Evolutionary conservation across 179 eudicot species (phyloP), one percentile per base, ranked within the genome.

Genomic region (Amaranthus tricolor): DNA sequence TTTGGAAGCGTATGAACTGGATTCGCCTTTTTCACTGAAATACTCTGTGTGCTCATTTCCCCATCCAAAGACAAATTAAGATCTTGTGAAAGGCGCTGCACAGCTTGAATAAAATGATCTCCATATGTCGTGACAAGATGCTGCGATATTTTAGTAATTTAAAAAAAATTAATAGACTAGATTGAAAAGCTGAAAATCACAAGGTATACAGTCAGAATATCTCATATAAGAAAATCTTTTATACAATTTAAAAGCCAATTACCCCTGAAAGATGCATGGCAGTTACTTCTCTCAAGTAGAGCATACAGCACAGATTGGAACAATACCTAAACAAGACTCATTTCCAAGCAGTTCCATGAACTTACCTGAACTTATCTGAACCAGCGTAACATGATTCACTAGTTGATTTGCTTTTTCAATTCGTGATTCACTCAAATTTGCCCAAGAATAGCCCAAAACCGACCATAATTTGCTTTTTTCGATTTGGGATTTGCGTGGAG

Each of bases 21-120:
- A 73, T 65, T 71, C 31, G 78, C 65, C 68, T 86, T 85, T 71
- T 75, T 83, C 13, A 82, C 62, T 62, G 55, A 47, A 65, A 83
- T 71, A 66, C 77, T 66, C 74, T 82, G 86, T 68, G 74, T 55
- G 75, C 20, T 84, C 79, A 80, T 44, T 57, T 73, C 84, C 53
- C 86, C 89, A 71, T 90, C 97, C 91, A 92, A 69, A 63, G 89
- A 44, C 63, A 92, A 84, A 54, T 81, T 79, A 16, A 85, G 78
- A 20, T 60, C 76, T 83, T 89, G 76, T 60, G 93, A 88, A 66
- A 86, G 63, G 67, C 61, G 66, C 78, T 80, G 76, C 65, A 92
- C 80, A 74, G 79, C 72, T 86, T 67, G 88, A 80, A 92, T 84
- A 78, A 92, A 79, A 76, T 79, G 86, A 82, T 88, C 88, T 60